Evolutionary conservation across 2,329 filamentous ascomycete species (phyloP), one percentile per base, ranked within the genome.

Genomic region (Fusarium bulbicola): DNA sequence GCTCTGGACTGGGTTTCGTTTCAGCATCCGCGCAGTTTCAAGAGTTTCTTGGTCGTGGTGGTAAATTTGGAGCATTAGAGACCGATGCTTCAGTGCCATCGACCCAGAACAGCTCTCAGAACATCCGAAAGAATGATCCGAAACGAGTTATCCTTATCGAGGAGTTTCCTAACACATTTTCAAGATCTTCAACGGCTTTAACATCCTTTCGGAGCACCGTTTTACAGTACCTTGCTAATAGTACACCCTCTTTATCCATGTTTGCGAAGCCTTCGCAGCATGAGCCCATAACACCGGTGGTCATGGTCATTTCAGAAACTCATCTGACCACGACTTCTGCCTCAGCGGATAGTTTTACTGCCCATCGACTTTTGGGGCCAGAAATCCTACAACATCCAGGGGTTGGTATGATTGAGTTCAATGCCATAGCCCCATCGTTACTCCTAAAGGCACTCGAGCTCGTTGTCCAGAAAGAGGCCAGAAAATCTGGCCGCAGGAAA

Each of bases 261-360:
- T 88, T 85, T 79, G 83, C 80, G 28, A 85, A 78, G 68, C 85
- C 82, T 75, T 82, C 77, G 54, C 80, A 76, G 37, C 75, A 76
- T 57, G 85, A 88, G 7, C 81, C 85, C 15, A 84, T 91, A 32
- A 90, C 89, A 3, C 96, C 96, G 1, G 86, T 98, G 40, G 89
- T 99, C 37, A 91, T 99, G 84, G 89, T 99, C 65, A 91, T 99
- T 57, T 98, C 96, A 1, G 96, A 99, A 81, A 97, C 94, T 0
- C 85, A 97, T 20, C 84, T 97, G 21, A 95, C 93, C 1, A 96
- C 95, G 3, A 95, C 92, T 13, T 95, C 93, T 7, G 92, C 95
- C 4, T 91, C 93, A 15, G 91, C 94, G 18, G 95, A 98, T 79
- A 98, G 93, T 81, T 95, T 98, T 77, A 99, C 96, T 2, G 94